Conservation (phyloP, 768 basidiomycete species). For the Phlebiopsis flavidoalba region DNA sequence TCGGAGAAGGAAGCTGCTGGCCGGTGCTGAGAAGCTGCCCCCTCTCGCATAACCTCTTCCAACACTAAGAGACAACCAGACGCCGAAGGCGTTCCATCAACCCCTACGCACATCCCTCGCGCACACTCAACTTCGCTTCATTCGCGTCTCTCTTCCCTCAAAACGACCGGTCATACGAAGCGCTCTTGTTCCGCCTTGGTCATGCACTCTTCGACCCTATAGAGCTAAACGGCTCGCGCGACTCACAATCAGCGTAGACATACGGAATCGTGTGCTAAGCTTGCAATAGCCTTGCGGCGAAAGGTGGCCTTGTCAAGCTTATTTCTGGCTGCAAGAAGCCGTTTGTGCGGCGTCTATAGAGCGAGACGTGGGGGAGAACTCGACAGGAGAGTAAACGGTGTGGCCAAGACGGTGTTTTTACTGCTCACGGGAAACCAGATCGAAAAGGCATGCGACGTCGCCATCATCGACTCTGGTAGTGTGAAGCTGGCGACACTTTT, state of each 20-base stretch:
- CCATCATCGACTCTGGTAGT: slow-evolving; percentile 68
- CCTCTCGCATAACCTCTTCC: slow-evolving; percentile 73
- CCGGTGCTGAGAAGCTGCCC: slow-evolving; percentile 54
- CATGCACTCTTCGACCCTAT: slow-evolving; percentile 85
- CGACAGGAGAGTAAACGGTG: slow-evolving; percentile 27
- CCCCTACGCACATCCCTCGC: slow-evolving; percentile 62
- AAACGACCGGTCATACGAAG: slow-evolving; percentile 69
- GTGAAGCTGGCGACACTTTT: slow-evolving; percentile 46
- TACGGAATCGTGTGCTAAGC: slow-evolving; percentile 52
- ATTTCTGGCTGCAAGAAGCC: slow-evolving; percentile 78
- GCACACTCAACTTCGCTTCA: slow-evolving; percentile 68
- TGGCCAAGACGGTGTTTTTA: slow-evolving; percentile 59
- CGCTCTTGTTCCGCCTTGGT: slow-evolving; percentile 83
- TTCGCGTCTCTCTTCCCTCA: slow-evolving; percentile 68
- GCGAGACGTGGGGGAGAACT: slow-evolving; percentile 50
- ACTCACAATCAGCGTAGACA: slow-evolving; percentile 51
- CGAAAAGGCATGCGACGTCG: slow-evolving; percentile 72
- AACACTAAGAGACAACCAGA: slow-evolving; percentile 69
- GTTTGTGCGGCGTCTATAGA: slow-evolving; percentile 72
- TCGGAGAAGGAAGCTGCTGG: slow-evolving; percentile 28
- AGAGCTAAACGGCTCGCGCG: slow-evolving; percentile 55
- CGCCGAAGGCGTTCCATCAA: slow-evolving; percentile 62
- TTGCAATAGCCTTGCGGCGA: slow-evolving; percentile 64
- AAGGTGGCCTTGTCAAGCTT: slow-evolving; percentile 75
- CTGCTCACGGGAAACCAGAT: slow-evolving; percentile 85